Base-by-base conservation (phyloP, 2,329 filamentous ascomycete genomes). In the Aspergillus persii region DNA sequence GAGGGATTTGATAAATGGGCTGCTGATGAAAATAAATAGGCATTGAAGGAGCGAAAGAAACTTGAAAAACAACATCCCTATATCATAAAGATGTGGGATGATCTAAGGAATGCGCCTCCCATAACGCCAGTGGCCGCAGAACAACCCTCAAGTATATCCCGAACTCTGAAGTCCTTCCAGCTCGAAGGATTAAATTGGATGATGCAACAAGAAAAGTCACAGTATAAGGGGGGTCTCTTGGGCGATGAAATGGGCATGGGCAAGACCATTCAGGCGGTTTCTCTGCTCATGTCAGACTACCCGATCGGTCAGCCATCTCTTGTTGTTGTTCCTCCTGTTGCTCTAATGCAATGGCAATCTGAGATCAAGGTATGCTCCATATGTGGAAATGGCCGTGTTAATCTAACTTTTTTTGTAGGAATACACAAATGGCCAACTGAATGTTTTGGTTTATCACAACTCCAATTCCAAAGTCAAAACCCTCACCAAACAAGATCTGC, bases 161-260 rank as follows among this genome's bases (percentile, higher is more conserved):
- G 94, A 44, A 88, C 88, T 57, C 82, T 99, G 63, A 97, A 99
- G 75, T 88, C 89, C 0, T 99, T 98, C 73, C 95, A 99, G 71
- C 86, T 96, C 4, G 90, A 97, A 76, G 95, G 95, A 4, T 81
- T 99, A 44, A 88, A 92, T 53, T 99, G 95, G 95, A 96, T 99
- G 92, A 86, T 84, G 61, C 88, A 84, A 57, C 96, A 98, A 83
- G 95, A 99, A 73, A 81, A 90, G 76, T 89, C 86, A 0, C 79
- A 89, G 44, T 98, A 93, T 84, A 91, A 88, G 70, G 95, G 95
- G 18, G 95, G 95, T 12, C 81, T 99, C 2, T 84, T 99, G 2
- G 95, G 95, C 60, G 95, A 99, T 68, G 95, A 99, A 77, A 99
- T 99, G 95, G 95, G 95, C 6, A 90, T 99, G 78, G 95, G 95